Base-by-base conservation (phyloP, 208 protist species). In the Leptomonas seymouri region DNA sequence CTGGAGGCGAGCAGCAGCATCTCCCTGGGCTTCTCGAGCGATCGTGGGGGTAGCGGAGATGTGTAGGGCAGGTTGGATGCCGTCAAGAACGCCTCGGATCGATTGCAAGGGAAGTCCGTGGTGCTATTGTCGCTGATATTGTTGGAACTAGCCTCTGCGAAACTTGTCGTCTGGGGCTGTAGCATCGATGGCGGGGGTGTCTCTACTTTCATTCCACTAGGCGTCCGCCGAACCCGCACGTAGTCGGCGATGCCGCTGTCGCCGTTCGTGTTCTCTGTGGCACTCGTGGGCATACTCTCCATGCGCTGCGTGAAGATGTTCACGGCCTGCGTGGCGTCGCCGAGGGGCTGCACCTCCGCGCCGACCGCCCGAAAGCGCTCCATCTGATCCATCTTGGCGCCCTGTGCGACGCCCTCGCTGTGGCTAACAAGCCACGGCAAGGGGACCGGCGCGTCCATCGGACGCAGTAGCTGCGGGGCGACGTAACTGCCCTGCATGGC, bases 321-420 rank as follows among this genome's bases (percentile, higher is more conserved):
- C 27, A 76, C 63, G 11, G 49, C 5, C 71, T 76, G 71, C 18
- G 71, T 76, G 56, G 71, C 71, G 16, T 61, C 41, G 34, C 30
- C 63, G 20, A 66, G 31, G 15, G 55, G 11, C 71, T 71, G 71
- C 64, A 76, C 71, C 56, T 70, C 71, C 1, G 71, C 71, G 6
- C 71, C 71, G 16, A 66, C 45, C 8, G 71, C 71, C 15, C 71
- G 64, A 25, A 76, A 76, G n/a, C 65, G 64, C 34, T 66, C 71
- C 20, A 60, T 5, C 31, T 69, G 71, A 23, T 59, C 48, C 36
- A 23, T 49, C 42, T 56, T 55, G 46, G 41, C 5, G 0, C 16
- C 39, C 18, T 69, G 48, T 8, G 51, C 45, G 2, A 41, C 5
- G 16, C 36, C 51, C n/a, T 57, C 56, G 5, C 39, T 27, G 9